phyloP scores from a whole-genome alignment of 2,329 filamentous ascomycete species.

The Apiospora kogelbergensis region DNA sequence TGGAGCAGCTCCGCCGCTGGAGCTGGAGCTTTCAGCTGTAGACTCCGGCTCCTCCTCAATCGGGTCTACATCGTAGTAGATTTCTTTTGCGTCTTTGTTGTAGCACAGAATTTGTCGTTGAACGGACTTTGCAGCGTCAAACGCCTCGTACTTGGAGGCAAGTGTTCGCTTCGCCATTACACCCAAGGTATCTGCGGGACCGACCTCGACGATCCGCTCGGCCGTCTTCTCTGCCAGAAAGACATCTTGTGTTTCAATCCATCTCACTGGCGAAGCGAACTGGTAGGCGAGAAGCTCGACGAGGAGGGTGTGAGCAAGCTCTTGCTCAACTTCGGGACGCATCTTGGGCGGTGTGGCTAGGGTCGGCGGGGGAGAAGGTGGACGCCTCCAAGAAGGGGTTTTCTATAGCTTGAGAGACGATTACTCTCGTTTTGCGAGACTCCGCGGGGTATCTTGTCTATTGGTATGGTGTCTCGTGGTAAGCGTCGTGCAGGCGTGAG shows the following conservation, averaged over 20 bases:
- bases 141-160: conserved; percentile 96
- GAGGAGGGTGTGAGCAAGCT: conserved; percentile 96
- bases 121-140: conserved; percentile 94
- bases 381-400: conserved; percentile 11
- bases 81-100: conserved; percentile 99
- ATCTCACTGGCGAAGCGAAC: conserved; percentile 97
- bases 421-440: conserved; percentile 4
- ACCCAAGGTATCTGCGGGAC: conserved; percentile 93
- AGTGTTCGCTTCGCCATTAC: conserved; percentile 97
- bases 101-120: conserved; percentile 98
- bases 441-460: conserved; percentile 14
- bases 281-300: conserved; percentile 99
- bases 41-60: conserved; percentile 84
- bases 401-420: conserved; percentile 10
- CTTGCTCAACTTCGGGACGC: conserved; percentile 98
- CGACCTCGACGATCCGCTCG: conserved; percentile 96
- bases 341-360: conserved; percentile 53
- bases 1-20: conserved; percentile 36
- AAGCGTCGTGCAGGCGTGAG: neutral
- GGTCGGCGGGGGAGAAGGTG: conserved; percentile 15
- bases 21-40: conserved; percentile 38
- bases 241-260: conserved; percentile 99
- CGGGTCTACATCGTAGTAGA: conserved; percentile 98
- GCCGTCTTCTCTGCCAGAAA: conserved; percentile 94
- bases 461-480: conserved; percentile 4